These are phyloP conservation scores for Cyclocybe aegerita DNA, from an alignment of 768 basidiomycete species.

Conservation along the genomic window DNA sequence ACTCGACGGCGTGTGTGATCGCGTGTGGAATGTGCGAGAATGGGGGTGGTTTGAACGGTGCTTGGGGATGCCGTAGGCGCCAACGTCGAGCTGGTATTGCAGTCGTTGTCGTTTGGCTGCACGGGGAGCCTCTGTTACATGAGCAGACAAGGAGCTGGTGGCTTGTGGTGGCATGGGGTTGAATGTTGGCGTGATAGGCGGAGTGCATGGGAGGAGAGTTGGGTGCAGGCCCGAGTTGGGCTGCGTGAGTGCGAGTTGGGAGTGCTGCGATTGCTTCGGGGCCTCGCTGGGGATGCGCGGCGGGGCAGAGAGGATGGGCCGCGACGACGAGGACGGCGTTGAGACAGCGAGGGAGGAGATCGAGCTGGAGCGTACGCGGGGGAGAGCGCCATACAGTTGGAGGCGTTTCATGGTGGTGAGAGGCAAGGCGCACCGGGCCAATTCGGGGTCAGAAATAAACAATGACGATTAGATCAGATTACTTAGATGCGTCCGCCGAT, in stretches of 20 bases:
- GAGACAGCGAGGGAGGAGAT: slow-evolving; percentile 19
- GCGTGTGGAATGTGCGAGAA: slow-evolving; percentile 18
- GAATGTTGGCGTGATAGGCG: slow-evolving; percentile 25
- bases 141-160: slow-evolving; percentile 22
- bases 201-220: slow-evolving; percentile 35
- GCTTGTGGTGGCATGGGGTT: slow-evolving; percentile 27
- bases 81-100: slow-evolving; percentile 60
- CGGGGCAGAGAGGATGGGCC: slow-evolving; percentile 13
- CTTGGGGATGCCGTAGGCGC: slow-evolving; percentile 87
- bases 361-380: slow-evolving; percentile 17
- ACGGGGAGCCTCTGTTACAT: slow-evolving; percentile 23
- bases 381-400: slow-evolving; percentile 15
- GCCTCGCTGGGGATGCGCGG: slow-evolving; percentile 17
- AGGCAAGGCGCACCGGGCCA: not conserved
- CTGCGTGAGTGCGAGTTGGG: slow-evolving; percentile 23
- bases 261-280: slow-evolving; percentile 20
- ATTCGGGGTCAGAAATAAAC: not conserved
- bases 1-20: slow-evolving; percentile 1
- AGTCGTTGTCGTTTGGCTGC: slow-evolving; percentile 28
- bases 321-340: slow-evolving; percentile 16
- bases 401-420: slow-evolving; percentile 18
- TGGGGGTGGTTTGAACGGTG: slow-evolving; percentile 21
- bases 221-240: slow-evolving; percentile 16
- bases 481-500: too few species aligned
- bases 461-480: slow-evolving; percentile 13